Evolutionary conservation across 768 basidiomycete species (phyloP).

Genomic region (Pleurotus citrinopileatus): DNA sequence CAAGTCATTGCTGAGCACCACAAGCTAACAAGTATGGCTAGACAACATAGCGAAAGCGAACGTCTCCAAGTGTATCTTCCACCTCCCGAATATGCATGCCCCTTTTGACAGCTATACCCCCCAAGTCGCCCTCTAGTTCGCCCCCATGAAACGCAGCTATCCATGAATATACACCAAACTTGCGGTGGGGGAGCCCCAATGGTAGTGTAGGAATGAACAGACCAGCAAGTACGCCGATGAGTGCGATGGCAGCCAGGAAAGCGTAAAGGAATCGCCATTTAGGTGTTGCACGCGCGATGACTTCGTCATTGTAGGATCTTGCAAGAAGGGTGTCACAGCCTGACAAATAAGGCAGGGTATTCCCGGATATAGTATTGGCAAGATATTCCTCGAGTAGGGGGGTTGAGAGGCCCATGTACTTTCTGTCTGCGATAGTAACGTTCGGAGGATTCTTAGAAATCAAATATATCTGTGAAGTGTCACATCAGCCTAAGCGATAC

Average conservation of each 20-base stretch:
- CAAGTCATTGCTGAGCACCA: no score
- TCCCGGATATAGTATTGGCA: neutral
- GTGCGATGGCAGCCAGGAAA: neutral
- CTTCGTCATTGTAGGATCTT: conserved; percentile 17
- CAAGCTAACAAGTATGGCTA: no score
- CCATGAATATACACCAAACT: neutral
- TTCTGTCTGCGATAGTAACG: neutral
- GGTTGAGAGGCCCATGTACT: neutral
- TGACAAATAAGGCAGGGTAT: neutral
- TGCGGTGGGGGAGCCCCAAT: neutral
- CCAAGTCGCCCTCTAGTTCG: neutral
- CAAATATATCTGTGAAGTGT: no score
- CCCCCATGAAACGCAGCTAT: neutral
- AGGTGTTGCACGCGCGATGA: neutral
- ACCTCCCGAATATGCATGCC: neutral
- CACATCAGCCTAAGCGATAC: no score
- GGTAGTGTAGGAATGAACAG: neutral
- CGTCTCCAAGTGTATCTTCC: neutral
- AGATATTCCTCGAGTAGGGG: neutral
- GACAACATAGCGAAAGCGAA: neutral
- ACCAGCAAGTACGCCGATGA: neutral
- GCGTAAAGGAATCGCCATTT: neutral
- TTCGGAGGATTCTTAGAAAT: no score
- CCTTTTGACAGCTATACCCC: neutral
- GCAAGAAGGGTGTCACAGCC: neutral